phyloP scores from a whole-genome alignment of 2,329 filamentous ascomycete genomes.

The Fusarium subglutinans region DNA sequence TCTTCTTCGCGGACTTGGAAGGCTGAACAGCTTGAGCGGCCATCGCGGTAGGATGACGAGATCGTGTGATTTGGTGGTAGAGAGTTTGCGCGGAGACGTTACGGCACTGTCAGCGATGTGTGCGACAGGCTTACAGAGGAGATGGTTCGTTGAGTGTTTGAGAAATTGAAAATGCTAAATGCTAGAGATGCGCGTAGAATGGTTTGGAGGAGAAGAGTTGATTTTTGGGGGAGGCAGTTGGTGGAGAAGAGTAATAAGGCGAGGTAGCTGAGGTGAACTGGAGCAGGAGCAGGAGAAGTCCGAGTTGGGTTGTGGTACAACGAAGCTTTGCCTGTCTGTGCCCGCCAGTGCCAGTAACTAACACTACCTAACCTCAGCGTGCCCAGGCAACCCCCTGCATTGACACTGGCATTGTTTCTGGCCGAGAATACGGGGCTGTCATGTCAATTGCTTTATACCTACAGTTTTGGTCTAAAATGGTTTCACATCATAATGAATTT shows the following conservation, averaged over 20 bases:
- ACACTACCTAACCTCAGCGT: not conserved
- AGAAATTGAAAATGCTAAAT: slow-evolving; percentile 4
- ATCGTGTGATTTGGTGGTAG: slow-evolving; percentile 23
- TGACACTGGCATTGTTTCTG: slow-evolving; percentile 40
- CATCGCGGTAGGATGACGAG: slow-evolving; percentile 53
- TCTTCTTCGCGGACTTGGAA: slow-evolving; percentile 76
- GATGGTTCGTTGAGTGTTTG: not conserved
- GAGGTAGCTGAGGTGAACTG: slow-evolving; percentile 1
- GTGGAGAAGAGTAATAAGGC: slow-evolving; percentile 15
- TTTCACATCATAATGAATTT: not conserved
- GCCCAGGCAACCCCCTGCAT: slow-evolving; percentile 39
- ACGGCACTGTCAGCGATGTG: slow-evolving; percentile 22
- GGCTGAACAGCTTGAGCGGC: slow-evolving; percentile 70
- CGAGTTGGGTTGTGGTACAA: slow-evolving; percentile 24
- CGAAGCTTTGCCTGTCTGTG: slow-evolving; percentile 24
- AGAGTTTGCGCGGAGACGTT: slow-evolving; percentile 37
- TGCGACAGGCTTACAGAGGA: slow-evolving; percentile 31
- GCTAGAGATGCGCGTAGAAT: slow-evolving; percentile 5
- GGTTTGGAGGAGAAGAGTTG: slow-evolving; percentile 10
- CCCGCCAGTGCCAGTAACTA: slow-evolving; percentile 10
- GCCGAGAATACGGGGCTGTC: slow-evolving; percentile 38
- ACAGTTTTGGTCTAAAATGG: not conserved
- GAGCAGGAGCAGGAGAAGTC: slow-evolving; percentile 18
- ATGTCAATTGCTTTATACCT: not conserved
- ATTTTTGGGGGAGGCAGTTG: slow-evolving; percentile 10